These are phyloP conservation scores for Acacia confusa DNA, from an alignment of 306 rosid species.

Conservation along the genomic window DNA sequence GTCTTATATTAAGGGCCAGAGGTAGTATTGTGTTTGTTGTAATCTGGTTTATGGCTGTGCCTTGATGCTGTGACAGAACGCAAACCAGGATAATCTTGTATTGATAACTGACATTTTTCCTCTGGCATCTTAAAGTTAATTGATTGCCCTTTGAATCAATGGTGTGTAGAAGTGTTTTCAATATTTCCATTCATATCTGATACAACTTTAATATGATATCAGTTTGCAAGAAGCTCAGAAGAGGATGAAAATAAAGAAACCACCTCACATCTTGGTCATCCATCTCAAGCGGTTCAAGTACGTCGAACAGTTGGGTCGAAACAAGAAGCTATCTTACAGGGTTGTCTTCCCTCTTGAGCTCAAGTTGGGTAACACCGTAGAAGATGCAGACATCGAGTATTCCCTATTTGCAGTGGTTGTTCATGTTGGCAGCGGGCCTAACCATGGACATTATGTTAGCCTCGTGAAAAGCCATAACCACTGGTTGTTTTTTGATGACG, in stretches of 20 bases:
- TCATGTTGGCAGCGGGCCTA: conserved; percentile 92
- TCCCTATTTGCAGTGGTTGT: conserved; percentile 94
- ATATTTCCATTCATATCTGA: conserved; percentile 8
- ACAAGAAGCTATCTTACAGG: conserved; percentile 84
- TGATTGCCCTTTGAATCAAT: background rate
- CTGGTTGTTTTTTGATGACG: conserved; percentile 93
- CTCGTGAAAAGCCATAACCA: conserved; percentile 97
- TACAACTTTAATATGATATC: conserved; percentile 24
- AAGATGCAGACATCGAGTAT: conserved; percentile 81
- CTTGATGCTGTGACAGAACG: background rate
- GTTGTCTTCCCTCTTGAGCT: conserved; percentile 91
- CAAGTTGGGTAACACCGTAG: conserved; percentile 77
- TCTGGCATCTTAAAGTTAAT: background rate
- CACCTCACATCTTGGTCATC: conserved; percentile 84
- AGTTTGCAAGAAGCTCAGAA: conserved; percentile 98
- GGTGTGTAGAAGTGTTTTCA: conserved; percentile 9
- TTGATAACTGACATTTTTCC: background rate
- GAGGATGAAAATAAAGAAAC: conserved; percentile 93
- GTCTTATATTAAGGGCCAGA: too few species aligned
- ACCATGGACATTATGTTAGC: conserved; percentile 89
- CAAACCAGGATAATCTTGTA: background rate
- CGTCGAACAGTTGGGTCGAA: conserved; percentile 87
- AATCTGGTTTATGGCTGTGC: conserved; percentile 8
- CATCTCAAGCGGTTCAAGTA: conserved; percentile 92
- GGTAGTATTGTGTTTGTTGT: background rate